Evolutionary conservation across 805 yeast species (phyloP), one percentile per base, ranked within the genome.

Genomic region (Yamadazyma endophytica): DNA sequence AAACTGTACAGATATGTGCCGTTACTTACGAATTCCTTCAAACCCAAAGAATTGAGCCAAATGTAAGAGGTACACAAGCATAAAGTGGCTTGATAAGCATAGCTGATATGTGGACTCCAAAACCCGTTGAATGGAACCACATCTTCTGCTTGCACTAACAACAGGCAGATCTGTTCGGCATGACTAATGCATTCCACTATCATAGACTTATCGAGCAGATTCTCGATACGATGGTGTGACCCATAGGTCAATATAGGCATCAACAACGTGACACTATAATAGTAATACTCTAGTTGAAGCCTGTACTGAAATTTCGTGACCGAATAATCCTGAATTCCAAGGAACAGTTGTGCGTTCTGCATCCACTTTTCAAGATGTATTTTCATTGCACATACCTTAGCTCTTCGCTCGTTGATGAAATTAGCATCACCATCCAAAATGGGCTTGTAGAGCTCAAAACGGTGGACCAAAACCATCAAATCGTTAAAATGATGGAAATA

Each of bases 51-150:
- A 5, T 12, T 19, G 13, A 30, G 4, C 33, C 33, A 30, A 11
- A 21, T 24, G 15, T n/a, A 23, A 7, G 17, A 22, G 9, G 13
- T n/a, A 18, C 33, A 30, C 4, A 24, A 16, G 16, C 33, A 30
- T n/a, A 30, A 13, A 5, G 24, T 14, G 3, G 28, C 28, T 18
- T 30, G 28, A 13, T 24, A 24, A 4, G 24, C 33, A 24, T 13
- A 30, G 13, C 17, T 12, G 6, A 30, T 7, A 24, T 30, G 33
- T 5, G 16, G 19, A 24, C 33, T 30, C 22, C 24, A 30, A 18
- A 30, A 18, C 5, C 21, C 6, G 14, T 30, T 30, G 3, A 24
- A n/a, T 14, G 23, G 18, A 4, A 26, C 19, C 17, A 9, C 17
- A 4, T 26, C 8, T 15, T 26, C 29, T 3, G 29, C 15, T n/a